Conservation (phyloP, 495 filamentous ascomycete genomes). For the Terfezia boudieri region DNA sequence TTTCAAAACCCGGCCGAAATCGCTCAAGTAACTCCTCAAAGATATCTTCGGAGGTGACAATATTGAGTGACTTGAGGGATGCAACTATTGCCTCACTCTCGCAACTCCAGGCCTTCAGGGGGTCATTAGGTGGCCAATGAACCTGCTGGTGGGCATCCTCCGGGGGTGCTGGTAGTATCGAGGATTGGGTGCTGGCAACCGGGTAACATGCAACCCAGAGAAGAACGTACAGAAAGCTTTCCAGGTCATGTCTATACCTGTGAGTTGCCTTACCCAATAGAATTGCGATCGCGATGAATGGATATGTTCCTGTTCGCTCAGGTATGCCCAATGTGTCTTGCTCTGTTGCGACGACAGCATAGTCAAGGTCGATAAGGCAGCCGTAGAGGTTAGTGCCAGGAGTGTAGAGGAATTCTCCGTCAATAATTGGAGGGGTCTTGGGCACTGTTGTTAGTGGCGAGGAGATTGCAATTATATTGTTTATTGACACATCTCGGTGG, state of each 20-base stretch:
- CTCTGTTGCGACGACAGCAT: background rate
- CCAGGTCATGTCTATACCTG: conserved; percentile 9
- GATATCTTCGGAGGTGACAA: too few relatives aligned
- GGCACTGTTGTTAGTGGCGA: background rate
- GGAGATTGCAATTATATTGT: background rate
- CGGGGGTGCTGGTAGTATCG: too few relatives aligned
- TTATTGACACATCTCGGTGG: background rate
- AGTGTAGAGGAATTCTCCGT: background rate
- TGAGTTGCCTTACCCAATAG: conserved; percentile 1
- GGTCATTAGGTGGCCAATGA: too few relatives aligned
- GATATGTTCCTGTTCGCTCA: conserved; percentile 7
- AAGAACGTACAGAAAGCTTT: conserved; percentile 9
- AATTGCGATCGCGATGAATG: conserved; percentile 9
- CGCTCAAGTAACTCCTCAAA: too few relatives aligned
- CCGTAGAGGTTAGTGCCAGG: conserved; percentile 2
- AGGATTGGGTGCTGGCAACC: too few relatives aligned
- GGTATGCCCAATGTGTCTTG: conserved; percentile 1
- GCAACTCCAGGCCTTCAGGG: too few relatives aligned
- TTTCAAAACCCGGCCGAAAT: too few relatives aligned
- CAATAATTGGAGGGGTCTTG: too few relatives aligned
- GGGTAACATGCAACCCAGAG: background rate
- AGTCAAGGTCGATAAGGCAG: conserved; percentile 14
- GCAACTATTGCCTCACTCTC: too few relatives aligned
- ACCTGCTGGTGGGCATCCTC: too few relatives aligned
- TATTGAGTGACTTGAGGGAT: too few relatives aligned